A percentile compares a stretch with the other conserved stretches of the same genome.
Conservation (phyloP, 148 eudicot species). For the Silene latifolia region DNA sequence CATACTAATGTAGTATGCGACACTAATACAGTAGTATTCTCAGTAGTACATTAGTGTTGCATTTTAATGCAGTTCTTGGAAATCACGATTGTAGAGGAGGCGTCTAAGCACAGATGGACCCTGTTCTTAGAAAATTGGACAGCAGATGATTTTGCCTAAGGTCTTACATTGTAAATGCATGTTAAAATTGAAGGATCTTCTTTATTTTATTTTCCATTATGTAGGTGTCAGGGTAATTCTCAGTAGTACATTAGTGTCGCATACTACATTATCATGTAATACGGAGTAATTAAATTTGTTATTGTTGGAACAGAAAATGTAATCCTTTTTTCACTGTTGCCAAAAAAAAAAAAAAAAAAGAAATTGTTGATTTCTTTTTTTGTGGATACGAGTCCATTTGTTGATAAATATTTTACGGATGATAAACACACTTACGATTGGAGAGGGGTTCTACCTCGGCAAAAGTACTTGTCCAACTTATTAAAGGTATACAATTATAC, state of each 20-base stretch:
- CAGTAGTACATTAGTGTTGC: too few species aligned
- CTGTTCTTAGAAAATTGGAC: conserved; percentile 44
- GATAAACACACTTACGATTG: conserved; percentile 57
- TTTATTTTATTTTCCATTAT: too few species aligned
- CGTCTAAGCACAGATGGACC: conserved; percentile 63
- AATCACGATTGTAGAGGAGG: conserved; percentile 89
- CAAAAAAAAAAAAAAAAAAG: too few species aligned
- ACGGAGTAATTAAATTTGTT: not conserved
- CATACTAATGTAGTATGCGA: too few species aligned
- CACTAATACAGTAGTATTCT: too few species aligned
- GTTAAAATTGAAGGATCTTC: conserved; percentile 22
- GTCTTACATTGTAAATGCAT: conserved; percentile 65
- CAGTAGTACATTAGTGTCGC: too few species aligned
- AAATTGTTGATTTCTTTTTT: conserved; percentile 64
- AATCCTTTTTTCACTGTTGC: too few species aligned
- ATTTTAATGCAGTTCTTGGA: conserved; percentile 67
- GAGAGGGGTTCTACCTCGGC: conserved; percentile 54
- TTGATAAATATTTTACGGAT: conserved; percentile 50
- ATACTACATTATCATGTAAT: too few species aligned
- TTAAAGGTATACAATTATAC: conserved; percentile 32
- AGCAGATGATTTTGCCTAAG: conserved; percentile 66
- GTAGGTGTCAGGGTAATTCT: too few species aligned
- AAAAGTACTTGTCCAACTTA: conserved; percentile 38
- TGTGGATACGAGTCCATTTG: conserved; percentile 76
- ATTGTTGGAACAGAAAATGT: conserved; percentile 23